Percentiles rank a stretch among this genome's conserved stretches.
These are phyloP conservation scores for Heracleum sosnowskyi DNA, from an alignment of 129 eudicot genomes.

Conservation along the genomic window DNA sequence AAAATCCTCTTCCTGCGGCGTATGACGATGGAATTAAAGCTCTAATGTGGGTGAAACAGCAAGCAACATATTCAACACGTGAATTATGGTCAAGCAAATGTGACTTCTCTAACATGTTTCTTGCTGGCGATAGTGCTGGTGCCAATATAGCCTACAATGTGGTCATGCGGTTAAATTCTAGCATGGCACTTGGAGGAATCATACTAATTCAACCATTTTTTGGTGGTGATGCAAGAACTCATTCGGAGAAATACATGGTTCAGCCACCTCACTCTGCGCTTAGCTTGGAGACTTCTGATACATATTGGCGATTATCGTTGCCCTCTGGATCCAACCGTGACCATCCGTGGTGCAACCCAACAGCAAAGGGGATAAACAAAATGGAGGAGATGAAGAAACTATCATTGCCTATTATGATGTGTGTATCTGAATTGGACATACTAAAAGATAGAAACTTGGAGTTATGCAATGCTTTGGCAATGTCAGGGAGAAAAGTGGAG, in stretches of 20 bases:
- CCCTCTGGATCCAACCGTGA: constrained; percentile 42
- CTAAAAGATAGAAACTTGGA: constrained; percentile 51
- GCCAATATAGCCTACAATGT: constrained; percentile 50
- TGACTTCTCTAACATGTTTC: constrained; percentile 29
- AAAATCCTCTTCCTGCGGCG: constrained; percentile 51
- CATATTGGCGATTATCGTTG: constrained; percentile 52
- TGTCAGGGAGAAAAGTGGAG: constrained; percentile 30
- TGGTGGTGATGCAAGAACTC: constrained; percentile 47
- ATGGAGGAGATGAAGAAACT: constrained; percentile 16
- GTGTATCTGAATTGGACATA: constrained; percentile 52
- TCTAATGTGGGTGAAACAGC: constrained; percentile 37
- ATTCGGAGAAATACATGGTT: constrained; percentile 30
- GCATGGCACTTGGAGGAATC: constrained; percentile 22
- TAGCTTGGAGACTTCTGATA: constrained; percentile 39
- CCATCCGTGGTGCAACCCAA: constrained; percentile 62
- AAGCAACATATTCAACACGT: constrained; percentile 10
- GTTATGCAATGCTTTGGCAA: constrained; percentile 21
- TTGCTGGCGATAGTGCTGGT: constrained; percentile 66
- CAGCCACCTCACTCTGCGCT: constrained; percentile 38
- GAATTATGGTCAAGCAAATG: constrained; percentile 33
- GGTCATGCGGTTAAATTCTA: constrained; percentile 17
- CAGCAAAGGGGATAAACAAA: constrained; percentile 25
- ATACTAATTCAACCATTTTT: constrained; percentile 53
- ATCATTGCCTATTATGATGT: constrained; percentile 30
- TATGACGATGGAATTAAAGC: constrained; percentile 46